Evolutionary conservation across 2,329 filamentous ascomycete genomes (phyloP).

Genomic region (Diplocarpon mali): DNA sequence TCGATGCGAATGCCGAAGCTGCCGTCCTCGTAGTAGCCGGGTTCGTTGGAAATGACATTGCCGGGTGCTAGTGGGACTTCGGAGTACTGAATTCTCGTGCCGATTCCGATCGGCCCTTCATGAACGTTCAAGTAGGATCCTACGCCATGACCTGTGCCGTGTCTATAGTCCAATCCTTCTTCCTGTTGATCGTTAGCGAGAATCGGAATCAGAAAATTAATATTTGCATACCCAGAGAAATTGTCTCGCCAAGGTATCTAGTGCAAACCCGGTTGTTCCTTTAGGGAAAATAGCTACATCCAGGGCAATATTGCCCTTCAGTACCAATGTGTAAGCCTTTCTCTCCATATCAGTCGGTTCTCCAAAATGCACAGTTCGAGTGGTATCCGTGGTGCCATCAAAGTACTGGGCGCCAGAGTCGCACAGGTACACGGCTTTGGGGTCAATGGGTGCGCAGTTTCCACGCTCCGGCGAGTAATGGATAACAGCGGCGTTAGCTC

Average conservation of each 20-base stretch:
- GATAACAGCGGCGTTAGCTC: slow-evolving; percentile 74
- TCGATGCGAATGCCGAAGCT: slow-evolving; percentile 93
- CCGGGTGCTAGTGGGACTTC: slow-evolving; percentile 85
- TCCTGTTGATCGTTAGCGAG: slow-evolving; percentile 30
- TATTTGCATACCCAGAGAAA: slow-evolving; percentile 62
- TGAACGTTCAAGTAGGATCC: slow-evolving; percentile 95
- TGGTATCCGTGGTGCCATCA: slow-evolving; percentile 94
- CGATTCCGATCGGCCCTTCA: slow-evolving; percentile 93
- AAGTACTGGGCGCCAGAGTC: slow-evolving; percentile 95
- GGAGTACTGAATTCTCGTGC: slow-evolving; percentile 80
- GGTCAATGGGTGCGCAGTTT: slow-evolving; percentile 73
- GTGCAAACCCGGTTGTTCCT: slow-evolving; percentile 83
- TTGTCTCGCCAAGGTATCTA: slow-evolving; percentile 82
- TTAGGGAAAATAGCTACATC: slow-evolving; percentile 86
- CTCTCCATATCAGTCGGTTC: slow-evolving; percentile 72
- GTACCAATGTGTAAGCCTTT: slow-evolving; percentile 83
- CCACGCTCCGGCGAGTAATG: slow-evolving; percentile 87
- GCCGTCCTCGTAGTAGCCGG: slow-evolving; percentile 94
- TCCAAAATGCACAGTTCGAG: slow-evolving; percentile 85
- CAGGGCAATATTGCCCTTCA: slow-evolving; percentile 88
- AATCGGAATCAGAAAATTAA: not conserved
- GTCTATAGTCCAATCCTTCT: slow-evolving; percentile 85
- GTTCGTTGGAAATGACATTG: slow-evolving; percentile 92
- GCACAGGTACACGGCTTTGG: slow-evolving; percentile 79
- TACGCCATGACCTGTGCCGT: slow-evolving; percentile 92